Evolutionary conservation across 2,329 filamentous ascomycete genomes (phyloP).

Genomic region (Tolypocladium album): DNA sequence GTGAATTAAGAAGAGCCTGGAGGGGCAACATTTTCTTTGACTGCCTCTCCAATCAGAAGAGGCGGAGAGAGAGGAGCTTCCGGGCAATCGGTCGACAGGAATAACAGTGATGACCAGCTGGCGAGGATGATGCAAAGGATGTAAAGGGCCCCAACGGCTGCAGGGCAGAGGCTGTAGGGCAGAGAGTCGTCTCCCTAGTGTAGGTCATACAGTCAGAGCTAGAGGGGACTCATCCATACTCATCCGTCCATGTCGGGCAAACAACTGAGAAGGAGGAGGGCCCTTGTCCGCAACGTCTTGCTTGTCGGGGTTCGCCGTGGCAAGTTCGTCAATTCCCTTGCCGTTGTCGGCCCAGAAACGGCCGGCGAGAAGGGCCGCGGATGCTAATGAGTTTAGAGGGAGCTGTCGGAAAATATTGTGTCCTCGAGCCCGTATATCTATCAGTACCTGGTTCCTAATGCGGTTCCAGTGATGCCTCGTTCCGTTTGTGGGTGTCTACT

Average conservation of each 20-base stretch:
- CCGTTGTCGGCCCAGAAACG: background rate
- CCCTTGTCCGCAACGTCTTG: conserved; percentile 1
- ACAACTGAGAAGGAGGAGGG: background rate
- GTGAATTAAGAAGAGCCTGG: conserved; percentile 55
- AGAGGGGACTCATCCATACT: background rate
- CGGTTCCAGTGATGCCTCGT: background rate
- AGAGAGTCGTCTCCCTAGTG: background rate
- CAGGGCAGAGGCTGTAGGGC: background rate
- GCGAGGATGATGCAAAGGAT: background rate
- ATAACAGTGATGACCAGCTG: background rate
- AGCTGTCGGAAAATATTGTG: background rate
- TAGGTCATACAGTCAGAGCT: background rate
- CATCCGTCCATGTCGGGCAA: conserved; percentile 1
- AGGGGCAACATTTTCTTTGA: conserved; percentile 48
- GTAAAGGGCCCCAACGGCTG: background rate
- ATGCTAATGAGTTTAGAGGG: background rate
- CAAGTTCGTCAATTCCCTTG: background rate
- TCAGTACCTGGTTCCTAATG: background rate
- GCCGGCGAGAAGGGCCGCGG: background rate
- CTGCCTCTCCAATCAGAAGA: conserved; percentile 7
- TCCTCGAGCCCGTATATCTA: background rate
- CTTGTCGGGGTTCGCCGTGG: background rate
- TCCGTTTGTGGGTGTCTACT: conserved; percentile 1
- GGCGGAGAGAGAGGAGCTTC: background rate
- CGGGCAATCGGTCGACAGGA: conserved; percentile 1